Percentiles rank a stretch among this genome's conserved stretches.
These are phyloP conservation scores for Haematococcus sp. DNA, from an alignment of 139 green algal species.

Conservation along the genomic window DNA sequence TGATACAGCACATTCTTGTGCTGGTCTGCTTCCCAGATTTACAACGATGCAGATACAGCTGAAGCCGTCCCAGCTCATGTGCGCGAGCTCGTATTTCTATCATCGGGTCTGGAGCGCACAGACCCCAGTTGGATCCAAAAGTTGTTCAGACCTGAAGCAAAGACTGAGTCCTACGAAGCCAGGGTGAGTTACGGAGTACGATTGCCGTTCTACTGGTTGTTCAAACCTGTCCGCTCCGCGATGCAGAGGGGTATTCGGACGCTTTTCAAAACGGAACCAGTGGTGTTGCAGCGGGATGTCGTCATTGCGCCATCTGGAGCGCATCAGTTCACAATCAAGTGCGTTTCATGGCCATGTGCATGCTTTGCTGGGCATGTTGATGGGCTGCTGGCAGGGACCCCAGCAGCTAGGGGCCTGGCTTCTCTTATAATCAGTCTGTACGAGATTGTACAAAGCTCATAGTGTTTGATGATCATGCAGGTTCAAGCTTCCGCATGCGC, in stretches of 20 bases:
- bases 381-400: no score
- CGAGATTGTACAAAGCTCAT: not conserved
- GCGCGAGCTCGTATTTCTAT: constrained; percentile 21
- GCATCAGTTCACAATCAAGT: constrained; percentile 24
- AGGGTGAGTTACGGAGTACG: not conserved
- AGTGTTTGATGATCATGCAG: no score
- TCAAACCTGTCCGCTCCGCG: not conserved
- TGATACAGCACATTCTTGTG: not conserved
- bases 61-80: constrained; percentile 1
- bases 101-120: constrained; percentile 14
- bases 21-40: not conserved
- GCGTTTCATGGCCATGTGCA: no score
- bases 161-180: not conserved
- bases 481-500: constrained; percentile 21
- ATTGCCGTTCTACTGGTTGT: not conserved
- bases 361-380: not conserved
- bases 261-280: constrained; percentile 27
- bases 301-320: not conserved
- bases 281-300: constrained; percentile 9
- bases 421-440: not conserved
- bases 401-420: no score
- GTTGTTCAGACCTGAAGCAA: constrained; percentile 14
- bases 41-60: not conserved
- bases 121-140: constrained; percentile 15
- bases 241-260: constrained; percentile 20